A percentile compares a stretch with the other conserved stretches of the same genome.
Evolutionary conservation across 2,329 filamentous ascomycete species (phyloP).

Genomic region (Colletotrichum musae): DNA sequence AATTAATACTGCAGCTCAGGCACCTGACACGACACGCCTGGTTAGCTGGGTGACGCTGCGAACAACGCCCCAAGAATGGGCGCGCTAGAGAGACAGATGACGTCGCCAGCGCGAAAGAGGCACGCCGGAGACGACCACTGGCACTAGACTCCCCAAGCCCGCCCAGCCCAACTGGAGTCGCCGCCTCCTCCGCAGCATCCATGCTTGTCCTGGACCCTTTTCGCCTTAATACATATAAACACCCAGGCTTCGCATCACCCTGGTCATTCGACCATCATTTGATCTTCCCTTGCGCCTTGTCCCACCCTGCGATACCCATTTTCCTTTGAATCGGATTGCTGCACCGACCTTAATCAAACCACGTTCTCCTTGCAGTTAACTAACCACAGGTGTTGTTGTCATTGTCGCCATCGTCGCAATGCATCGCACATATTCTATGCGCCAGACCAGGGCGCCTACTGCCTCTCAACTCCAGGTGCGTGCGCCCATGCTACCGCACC

Average conservation of each 20-base stretch:
- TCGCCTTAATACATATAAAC: constrained; percentile 35
- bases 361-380: neutral
- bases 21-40: constrained; percentile 8
- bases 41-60: constrained; percentile 39
- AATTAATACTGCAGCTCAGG: neutral
- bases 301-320: constrained; percentile 33
- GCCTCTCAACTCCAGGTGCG: constrained; percentile 80
- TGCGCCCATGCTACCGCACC: neutral
- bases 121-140: constrained; percentile 21
- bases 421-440: constrained; percentile 99
- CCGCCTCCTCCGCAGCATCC: constrained; percentile 40
- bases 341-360: neutral
- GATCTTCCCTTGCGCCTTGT: constrained; percentile 28
- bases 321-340: neutral
- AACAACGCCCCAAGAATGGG: constrained; percentile 34
- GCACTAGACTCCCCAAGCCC: constrained; percentile 3
- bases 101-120: constrained; percentile 42
- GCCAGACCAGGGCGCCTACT: constrained; percentile 95
- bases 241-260: constrained; percentile 30
- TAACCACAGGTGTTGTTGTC: neutral
- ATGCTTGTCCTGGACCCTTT: constrained; percentile 16
- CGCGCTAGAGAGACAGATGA: constrained; percentile 41
- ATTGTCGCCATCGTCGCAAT: constrained; percentile 65
- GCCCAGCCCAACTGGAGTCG: constrained; percentile 20
- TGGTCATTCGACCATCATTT: constrained; percentile 19